Percentiles rank a stretch among this genome's conserved stretches.
Evolutionary conservation across 192 early-diverging fungal genomes (phyloP).

Genomic region (Backusella psychrophila): DNA sequence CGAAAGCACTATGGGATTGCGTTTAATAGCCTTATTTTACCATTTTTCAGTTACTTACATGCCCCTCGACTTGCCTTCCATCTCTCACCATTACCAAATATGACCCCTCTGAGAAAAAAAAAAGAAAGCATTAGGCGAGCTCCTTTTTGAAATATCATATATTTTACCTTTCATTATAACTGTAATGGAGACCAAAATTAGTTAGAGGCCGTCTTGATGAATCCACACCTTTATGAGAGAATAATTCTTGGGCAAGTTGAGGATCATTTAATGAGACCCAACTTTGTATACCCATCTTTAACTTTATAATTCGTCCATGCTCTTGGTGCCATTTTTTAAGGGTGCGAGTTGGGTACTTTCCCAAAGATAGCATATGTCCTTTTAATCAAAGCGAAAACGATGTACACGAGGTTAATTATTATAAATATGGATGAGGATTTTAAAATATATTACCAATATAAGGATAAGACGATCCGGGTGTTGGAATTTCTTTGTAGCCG

Average conservation of each 20-base stretch:
- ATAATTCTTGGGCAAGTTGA: background rate
- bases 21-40: background rate
- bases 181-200: background rate
- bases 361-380: constrained; percentile 1
- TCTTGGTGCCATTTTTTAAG: background rate
- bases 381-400: background rate
- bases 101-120: background rate
- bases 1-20: background rate
- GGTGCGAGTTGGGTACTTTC: background rate
- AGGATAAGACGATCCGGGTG: background rate
- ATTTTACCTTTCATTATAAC: background rate
- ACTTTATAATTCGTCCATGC: background rate
- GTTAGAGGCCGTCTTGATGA: background rate
- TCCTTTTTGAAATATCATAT: too few relatives aligned
- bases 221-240: background rate
- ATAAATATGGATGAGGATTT: background rate
- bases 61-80: background rate
- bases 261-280: constrained; percentile 12
- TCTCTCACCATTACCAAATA: background rate
- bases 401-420: too few relatives aligned
- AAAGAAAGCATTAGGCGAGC: too few relatives aligned
- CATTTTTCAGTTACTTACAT: background rate
- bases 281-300: background rate
- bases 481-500: background rate
- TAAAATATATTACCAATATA: background rate